Percentiles rank a stretch among this genome's conserved stretches.
phyloP scores from a whole-genome alignment of 805 yeast genomes.

The Scheffersomyces spartinae region DNA sequence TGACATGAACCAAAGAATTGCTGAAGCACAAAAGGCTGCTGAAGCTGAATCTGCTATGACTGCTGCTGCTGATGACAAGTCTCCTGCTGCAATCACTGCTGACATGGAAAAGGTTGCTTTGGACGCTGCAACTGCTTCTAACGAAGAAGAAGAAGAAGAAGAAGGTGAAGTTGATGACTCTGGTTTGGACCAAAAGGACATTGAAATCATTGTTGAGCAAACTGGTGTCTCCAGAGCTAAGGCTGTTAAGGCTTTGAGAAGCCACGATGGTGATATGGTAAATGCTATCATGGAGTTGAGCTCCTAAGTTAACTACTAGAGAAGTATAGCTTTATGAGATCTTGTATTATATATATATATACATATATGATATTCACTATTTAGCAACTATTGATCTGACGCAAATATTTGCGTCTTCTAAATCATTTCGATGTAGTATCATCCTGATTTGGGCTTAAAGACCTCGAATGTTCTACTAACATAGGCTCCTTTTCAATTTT shows the following conservation, averaged over 20 bases:
- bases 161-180: conserved; percentile 75
- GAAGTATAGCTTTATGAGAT: too few relatives aligned
- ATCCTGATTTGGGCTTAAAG: too few relatives aligned
- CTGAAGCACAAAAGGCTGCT: conserved; percentile 73
- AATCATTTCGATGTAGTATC: too few relatives aligned
- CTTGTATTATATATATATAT: too few relatives aligned
- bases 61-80: conserved; percentile 35
- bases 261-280: conserved; percentile 88
- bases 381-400: too few relatives aligned
- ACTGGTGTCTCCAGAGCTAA: conserved; percentile 79
- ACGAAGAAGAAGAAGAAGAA: conserved; percentile 40
- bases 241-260: conserved; percentile 85
- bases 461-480: too few relatives aligned
- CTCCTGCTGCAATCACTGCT: conserved; percentile 72
- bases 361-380: too few relatives aligned
- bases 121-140: conserved; percentile 23
- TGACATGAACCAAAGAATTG: conserved; percentile 81
- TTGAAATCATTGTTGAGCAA: conserved; percentile 82
- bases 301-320: too few relatives aligned
- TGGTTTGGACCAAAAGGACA: conserved; percentile 73
- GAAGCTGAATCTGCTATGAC: conserved; percentile 44
- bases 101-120: conserved; percentile 65
- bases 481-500: too few relatives aligned
- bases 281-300: conserved; percentile 89
- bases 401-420: too few relatives aligned